Conservation (phyloP, 2,329 filamentous ascomycete genomes). For the Verticillium nonalfalfae region DNA sequence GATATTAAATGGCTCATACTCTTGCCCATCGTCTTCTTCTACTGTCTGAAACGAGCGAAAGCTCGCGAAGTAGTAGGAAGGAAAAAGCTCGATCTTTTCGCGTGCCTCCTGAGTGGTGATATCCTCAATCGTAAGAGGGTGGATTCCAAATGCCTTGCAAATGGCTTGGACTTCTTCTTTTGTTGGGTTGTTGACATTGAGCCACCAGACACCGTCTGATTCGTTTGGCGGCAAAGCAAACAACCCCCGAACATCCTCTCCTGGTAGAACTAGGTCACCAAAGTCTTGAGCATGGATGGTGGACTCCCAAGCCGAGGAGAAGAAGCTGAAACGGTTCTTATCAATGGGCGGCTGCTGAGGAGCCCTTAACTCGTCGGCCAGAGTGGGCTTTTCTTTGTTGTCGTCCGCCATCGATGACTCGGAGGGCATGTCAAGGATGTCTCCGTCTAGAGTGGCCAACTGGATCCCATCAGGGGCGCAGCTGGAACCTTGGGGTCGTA, state of each 20-base stretch:
- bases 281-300: slow-evolving; percentile 89
- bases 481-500: slow-evolving; percentile 37
- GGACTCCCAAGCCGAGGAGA: slow-evolving; percentile 89
- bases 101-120: slow-evolving; percentile 92
- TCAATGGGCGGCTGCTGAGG: slow-evolving; percentile 38
- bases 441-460: slow-evolving; percentile 47
- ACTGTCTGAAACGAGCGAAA: slow-evolving; percentile 88
- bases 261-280: slow-evolving; percentile 80
- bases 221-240: slow-evolving; percentile 63
- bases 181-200: slow-evolving; percentile 86
- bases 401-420: slow-evolving; percentile 29
- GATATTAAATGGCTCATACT: slow-evolving; percentile 91
- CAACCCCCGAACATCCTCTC: slow-evolving; percentile 81
- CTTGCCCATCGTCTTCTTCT: slow-evolving; percentile 70
- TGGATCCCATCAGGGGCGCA: slow-evolving; percentile 21
- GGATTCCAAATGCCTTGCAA: slow-evolving; percentile 91
- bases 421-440: slow-evolving; percentile 48
- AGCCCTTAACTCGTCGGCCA: slow-evolving; percentile 28
- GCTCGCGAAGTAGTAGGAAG: slow-evolving; percentile 95
- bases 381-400: slow-evolving; percentile 38
- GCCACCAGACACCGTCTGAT: slow-evolving; percentile 89
- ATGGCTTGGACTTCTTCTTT: slow-evolving; percentile 83
- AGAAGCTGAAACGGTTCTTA: slow-evolving; percentile 87
- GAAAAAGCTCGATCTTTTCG: slow-evolving; percentile 97
- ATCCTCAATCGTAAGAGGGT: slow-evolving; percentile 93